Percentiles rank a stretch among this genome's conserved stretches.
phyloP scores from a whole-genome alignment of 345 rosid species.

The Camelina neglecta region DNA sequence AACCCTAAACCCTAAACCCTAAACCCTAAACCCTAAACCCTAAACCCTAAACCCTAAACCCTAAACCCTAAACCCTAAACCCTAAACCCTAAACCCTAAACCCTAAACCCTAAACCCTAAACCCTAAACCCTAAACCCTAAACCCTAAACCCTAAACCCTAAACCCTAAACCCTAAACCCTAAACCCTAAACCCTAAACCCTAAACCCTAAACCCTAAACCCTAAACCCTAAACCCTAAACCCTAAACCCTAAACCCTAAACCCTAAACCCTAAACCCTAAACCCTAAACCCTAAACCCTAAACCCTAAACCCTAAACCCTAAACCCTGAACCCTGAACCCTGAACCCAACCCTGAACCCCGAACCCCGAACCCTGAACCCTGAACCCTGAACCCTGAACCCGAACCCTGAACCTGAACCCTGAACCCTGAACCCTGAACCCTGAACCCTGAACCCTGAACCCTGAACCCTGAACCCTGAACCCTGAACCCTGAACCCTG shows the following conservation, averaged over 20 bases:
- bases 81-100: slow-evolving; percentile 1
- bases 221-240: background rate
- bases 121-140: background rate
- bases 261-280: background rate
- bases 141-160: too few species aligned
- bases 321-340: slow-evolving; percentile 18
- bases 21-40: background rate
- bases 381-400: too few species aligned
- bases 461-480: too few species aligned
- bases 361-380: too few species aligned
- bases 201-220: slow-evolving; percentile 9
- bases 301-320: slow-evolving; percentile 24
- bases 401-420: background rate
- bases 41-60: background rate
- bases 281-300: slow-evolving; percentile 16
- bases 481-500: too few species aligned
- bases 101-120: background rate
- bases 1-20: background rate
- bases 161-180: too few species aligned
- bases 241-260: too few species aligned
- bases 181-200: too few species aligned
- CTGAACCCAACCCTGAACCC: too few species aligned
- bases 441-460: too few species aligned
- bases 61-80: slow-evolving; percentile 1
- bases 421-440: too few species aligned